Conservation (phyloP, 2,329 filamentous ascomycete species). For the Orbilia brochopaga region DNA sequence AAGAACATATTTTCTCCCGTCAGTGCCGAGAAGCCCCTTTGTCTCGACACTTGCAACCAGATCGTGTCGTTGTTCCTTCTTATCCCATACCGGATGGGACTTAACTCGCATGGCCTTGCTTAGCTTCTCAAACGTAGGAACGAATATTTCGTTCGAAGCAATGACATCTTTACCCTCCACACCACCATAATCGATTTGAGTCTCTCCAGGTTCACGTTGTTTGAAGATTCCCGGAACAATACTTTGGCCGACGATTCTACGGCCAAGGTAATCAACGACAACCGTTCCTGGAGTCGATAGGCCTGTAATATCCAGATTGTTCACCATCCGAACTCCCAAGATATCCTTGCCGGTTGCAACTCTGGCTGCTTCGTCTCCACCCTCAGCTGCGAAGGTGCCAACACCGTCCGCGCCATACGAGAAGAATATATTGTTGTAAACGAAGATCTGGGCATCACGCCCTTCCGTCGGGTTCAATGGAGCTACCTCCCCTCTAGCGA, state of each 20-base stretch:
- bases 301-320: constrained; percentile 93
- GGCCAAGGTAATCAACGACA: constrained; percentile 94
- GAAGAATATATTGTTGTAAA: constrained; percentile 99
- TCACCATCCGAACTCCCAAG: constrained; percentile 88
- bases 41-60: constrained; percentile 96
- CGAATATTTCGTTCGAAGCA: constrained; percentile 85
- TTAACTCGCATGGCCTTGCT: constrained; percentile 91
- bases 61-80: constrained; percentile 86
- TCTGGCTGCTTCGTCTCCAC: constrained; percentile 92
- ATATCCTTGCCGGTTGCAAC: constrained; percentile 98
- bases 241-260: constrained; percentile 95
- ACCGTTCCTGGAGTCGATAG: constrained; percentile 95
- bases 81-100: constrained; percentile 96
- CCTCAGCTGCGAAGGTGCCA: constrained; percentile 93
- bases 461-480: constrained; percentile 93
- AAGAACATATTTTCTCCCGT: constrained; percentile 95
- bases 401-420: constrained; percentile 97
- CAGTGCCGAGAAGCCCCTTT: constrained; percentile 94
- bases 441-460: constrained; percentile 93
- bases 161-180: constrained; percentile 97
- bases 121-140: constrained; percentile 82
- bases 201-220: constrained; percentile 94
- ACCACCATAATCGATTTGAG: constrained; percentile 98
- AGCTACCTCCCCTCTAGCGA: constrained; percentile 88
- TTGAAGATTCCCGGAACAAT: constrained; percentile 99